phyloP scores from a whole-genome alignment of 2,329 filamentous ascomycete genomes.

The Diaporthe capsici region DNA sequence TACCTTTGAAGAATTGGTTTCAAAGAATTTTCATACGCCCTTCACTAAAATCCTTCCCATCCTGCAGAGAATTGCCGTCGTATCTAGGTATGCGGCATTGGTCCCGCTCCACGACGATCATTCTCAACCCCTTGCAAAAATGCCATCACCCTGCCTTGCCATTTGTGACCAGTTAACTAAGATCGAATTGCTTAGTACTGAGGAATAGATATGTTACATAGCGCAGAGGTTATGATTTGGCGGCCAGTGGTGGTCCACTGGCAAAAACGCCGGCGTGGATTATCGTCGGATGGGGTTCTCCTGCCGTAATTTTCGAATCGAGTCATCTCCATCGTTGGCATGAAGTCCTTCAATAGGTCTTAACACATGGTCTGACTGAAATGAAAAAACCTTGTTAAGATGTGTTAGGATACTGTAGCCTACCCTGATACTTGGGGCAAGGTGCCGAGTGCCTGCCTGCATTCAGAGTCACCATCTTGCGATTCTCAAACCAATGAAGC shows the following conservation, averaged over 20 bases:
- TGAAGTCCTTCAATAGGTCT: too few species aligned
- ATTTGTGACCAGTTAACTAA: background rate
- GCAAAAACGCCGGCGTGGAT: background rate
- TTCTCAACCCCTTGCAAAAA: too few species aligned
- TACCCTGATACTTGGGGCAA: too few species aligned
- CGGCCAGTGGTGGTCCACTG: background rate
- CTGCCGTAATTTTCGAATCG: background rate
- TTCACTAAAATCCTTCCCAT: too few species aligned
- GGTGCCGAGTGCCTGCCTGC: background rate
- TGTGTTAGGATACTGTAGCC: background rate
- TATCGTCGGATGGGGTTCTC: background rate
- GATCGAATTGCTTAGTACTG: background rate
- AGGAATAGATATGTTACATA: background rate
- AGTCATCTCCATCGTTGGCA: background rate
- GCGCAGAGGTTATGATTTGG: background rate
- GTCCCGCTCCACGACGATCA: too few species aligned
- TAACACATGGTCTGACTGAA: background rate
- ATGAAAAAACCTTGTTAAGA: too few species aligned
- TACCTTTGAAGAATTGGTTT: too few species aligned
- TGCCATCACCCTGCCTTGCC: too few species aligned
- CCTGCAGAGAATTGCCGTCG: too few species aligned
- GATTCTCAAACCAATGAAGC: too few species aligned
- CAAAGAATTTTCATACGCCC: too few species aligned
- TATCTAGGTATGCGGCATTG: too few species aligned
- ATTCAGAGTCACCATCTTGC: background rate